These are phyloP conservation scores for Physcomitrium patens DNA, from an alignment of 225 moss, liverwort and hornwort genomes.

Conservation along the genomic window DNA sequence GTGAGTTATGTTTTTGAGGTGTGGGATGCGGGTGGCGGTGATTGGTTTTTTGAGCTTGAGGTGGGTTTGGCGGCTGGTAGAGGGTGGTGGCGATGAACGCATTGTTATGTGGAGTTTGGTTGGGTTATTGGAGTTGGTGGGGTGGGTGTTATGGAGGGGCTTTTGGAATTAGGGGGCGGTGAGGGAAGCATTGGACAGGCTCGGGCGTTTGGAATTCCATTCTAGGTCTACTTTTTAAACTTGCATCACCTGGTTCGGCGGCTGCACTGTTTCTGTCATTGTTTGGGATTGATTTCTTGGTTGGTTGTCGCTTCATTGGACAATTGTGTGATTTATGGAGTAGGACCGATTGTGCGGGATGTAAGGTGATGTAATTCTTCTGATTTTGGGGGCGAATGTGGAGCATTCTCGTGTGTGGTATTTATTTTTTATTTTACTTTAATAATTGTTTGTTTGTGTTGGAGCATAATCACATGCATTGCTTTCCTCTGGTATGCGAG, in stretches of 20 bases:
- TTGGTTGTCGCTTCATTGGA: background rate
- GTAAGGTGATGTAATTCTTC: background rate
- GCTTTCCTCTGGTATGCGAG: background rate
- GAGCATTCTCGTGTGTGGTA: background rate
- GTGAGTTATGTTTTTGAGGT: background rate
- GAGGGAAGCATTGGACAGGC: background rate
- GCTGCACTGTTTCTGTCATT: background rate
- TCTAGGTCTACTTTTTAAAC: background rate
- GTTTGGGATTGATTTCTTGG: background rate
- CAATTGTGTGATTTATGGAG: background rate
- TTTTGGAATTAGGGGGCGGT: background rate
- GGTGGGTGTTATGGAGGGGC: constrained; percentile 6
- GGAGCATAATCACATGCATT: background rate
- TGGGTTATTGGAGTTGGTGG: background rate
- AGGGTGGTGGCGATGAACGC: background rate
- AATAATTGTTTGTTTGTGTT: no score
- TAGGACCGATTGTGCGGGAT: no score
- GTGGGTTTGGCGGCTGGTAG: constrained; percentile 14
- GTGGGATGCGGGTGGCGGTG: constrained; percentile 28
- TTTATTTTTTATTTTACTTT: background rate
- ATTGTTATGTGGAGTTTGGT: background rate
- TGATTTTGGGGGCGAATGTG: background rate
- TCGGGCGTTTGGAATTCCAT: background rate
- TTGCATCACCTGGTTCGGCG: no score
- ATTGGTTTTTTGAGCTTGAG: constrained; percentile 27